phyloP scores from a whole-genome alignment of 2,329 filamentous ascomycete genomes.

The Ophioceras dolichostomum region DNA sequence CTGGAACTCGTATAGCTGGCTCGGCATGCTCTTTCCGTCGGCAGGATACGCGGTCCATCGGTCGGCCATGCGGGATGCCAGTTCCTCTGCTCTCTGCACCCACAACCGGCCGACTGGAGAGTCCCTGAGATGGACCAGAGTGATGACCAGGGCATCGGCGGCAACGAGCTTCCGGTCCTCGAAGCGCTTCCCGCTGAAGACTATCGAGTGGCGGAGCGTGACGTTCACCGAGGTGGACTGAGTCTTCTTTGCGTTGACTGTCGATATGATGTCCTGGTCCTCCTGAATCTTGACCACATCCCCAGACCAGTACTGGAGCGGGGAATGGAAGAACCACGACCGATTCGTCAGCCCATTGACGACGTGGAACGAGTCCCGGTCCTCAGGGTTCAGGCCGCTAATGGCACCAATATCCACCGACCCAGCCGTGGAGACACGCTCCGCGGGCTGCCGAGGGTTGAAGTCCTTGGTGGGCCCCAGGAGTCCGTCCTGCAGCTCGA shows the following conservation, averaged over 20 bases:
- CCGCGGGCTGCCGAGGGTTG: constrained; percentile 27
- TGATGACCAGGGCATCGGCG: constrained; percentile 69
- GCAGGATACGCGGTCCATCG: constrained; percentile 56
- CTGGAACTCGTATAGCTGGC: constrained; percentile 64
- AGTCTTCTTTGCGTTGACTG: constrained; percentile 53
- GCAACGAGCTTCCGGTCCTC: constrained; percentile 54
- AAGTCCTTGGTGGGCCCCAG: constrained; percentile 49
- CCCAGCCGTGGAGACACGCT: constrained; percentile 10
- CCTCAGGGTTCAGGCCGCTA: constrained; percentile 25
- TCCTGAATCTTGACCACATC: constrained; percentile 41
- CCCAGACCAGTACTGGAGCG: constrained; percentile 69
- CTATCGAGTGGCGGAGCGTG: constrained; percentile 64
- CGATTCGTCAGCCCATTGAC: constrained; percentile 47
- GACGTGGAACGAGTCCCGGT: constrained; percentile 45
- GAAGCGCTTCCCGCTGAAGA: constrained; percentile 73
- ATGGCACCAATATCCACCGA: too few species aligned
- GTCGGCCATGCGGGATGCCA: constrained; percentile 35
- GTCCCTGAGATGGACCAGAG: constrained; percentile 55
- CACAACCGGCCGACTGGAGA: constrained; percentile 53
- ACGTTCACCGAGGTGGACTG: constrained; percentile 58
- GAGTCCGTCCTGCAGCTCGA: constrained; percentile 58
- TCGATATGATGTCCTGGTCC: constrained; percentile 52
- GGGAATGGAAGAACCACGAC: constrained; percentile 73
- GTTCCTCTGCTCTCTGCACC: constrained; percentile 43
- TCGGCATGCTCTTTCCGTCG: constrained; percentile 38